These are phyloP conservation scores for Heliocybe sulcata DNA, from an alignment of 1,284 basidiomycete genomes.

Conservation along the genomic window DNA sequence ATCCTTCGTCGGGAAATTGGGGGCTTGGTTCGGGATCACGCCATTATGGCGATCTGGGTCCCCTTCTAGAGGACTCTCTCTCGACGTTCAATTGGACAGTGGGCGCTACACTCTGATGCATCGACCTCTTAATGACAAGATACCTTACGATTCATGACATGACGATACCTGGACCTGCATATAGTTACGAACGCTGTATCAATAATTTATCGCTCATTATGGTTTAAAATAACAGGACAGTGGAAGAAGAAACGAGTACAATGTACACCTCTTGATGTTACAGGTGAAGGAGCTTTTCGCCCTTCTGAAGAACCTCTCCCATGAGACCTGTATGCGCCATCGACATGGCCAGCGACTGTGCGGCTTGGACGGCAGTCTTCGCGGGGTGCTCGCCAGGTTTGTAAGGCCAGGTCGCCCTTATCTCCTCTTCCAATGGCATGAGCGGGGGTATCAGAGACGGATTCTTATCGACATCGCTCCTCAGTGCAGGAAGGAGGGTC, in stretches of 20 bases:
- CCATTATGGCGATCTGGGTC: conserved; percentile 49
- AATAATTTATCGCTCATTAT: not conserved
- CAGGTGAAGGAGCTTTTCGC: not conserved
- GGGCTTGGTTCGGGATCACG: conserved; percentile 61
- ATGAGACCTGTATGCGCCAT: not conserved
- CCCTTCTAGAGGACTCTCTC: conserved; percentile 44
- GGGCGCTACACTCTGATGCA: conserved; percentile 36
- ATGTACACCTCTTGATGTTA: not conserved
- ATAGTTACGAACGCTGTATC: not conserved
- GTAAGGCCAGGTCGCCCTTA: conserved; percentile 38
- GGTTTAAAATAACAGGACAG: too few species aligned
- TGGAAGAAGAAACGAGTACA: not conserved
- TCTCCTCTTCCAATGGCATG: conserved; percentile 44
- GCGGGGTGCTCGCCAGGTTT: conserved; percentile 7
- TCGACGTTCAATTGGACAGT: conserved; percentile 49
- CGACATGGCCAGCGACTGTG: not conserved
- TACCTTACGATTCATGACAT: not conserved
- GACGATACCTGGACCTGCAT: not conserved
- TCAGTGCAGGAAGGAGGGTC: conserved; percentile 26
- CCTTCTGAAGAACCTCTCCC: not conserved
- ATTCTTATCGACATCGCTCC: conserved; percentile 27
- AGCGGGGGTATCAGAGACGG: conserved; percentile 38
- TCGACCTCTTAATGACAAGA: not conserved
- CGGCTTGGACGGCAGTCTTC: not conserved
- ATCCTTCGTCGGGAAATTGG: conserved; percentile 43